Percentiles rank a stretch among this genome's conserved stretches.
Conservation (phyloP, 1,284 basidiomycete species). For the Ustilago shanxiensis region DNA sequence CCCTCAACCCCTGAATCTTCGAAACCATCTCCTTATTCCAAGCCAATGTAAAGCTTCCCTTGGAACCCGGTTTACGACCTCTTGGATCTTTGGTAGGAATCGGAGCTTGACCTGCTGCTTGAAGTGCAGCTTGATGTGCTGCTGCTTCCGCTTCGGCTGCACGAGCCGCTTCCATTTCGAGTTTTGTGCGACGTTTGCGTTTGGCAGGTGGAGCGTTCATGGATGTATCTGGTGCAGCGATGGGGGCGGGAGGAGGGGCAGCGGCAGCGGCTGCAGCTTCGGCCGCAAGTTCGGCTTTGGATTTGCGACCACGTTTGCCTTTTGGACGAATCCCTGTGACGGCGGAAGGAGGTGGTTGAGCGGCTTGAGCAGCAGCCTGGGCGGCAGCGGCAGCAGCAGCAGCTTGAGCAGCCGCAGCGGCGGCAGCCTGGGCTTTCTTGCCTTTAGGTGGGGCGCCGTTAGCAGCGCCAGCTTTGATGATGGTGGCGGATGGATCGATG, state of each 20-base stretch:
- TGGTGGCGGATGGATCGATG: conserved; percentile 42
- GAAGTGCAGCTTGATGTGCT: conserved; percentile 29
- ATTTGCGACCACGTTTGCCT: conserved; percentile 45
- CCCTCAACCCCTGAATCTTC: conserved; percentile 41
- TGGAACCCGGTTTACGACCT: conserved; percentile 28
- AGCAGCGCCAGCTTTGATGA: conserved; percentile 34
- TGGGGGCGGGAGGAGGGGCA: conserved; percentile 5
- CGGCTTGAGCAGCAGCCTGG: conserved; percentile 17
- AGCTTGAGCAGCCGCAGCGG: conserved; percentile 24
- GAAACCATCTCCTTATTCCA: conserved; percentile 50
- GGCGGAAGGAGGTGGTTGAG: conserved; percentile 8
- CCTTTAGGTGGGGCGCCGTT: conserved; percentile 34
- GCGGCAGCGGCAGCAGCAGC: conserved; percentile 30
- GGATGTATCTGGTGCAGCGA: conserved; percentile 17
- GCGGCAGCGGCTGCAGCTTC: conserved; percentile 43
- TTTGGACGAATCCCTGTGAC: conserved; percentile 31
- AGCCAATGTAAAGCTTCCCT: conserved; percentile 35
- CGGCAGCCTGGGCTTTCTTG: conserved; percentile 37
- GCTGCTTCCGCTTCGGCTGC: conserved; percentile 30
- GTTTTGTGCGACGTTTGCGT: conserved; percentile 40
- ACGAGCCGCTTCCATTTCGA: conserved; percentile 42
- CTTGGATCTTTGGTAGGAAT: conserved; percentile 39
- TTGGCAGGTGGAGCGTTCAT: conserved; percentile 38
- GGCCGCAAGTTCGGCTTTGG: conserved; percentile 42
- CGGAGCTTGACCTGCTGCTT: conserved; percentile 35